Evolutionary conservation across 106 monocot species (phyloP).

Genomic region (Triglochin maritima): DNA sequence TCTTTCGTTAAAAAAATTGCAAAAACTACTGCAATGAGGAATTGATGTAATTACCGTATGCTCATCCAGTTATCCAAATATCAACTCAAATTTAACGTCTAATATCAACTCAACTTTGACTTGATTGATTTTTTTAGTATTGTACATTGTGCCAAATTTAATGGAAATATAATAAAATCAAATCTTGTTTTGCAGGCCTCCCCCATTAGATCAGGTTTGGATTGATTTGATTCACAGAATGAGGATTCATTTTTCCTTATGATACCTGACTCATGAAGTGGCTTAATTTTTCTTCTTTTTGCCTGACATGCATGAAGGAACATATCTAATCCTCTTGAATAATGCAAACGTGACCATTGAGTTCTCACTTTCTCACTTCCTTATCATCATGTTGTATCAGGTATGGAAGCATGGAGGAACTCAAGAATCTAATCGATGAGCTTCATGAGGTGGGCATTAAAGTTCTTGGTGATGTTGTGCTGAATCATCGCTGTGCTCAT

Average conservation of each 20-base stretch:
- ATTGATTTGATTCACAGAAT: not conserved
- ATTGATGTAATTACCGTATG: no score
- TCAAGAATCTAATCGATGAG: constrained; percentile 52
- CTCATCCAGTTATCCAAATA: no score
- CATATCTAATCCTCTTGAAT: not conserved
- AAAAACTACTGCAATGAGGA: no score
- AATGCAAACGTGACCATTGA: not conserved
- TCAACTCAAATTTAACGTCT: no score
- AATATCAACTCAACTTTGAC: no score
- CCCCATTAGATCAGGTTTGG: no score
- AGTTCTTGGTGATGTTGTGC: constrained; percentile 82
- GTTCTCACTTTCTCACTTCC: not conserved
- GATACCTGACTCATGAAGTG: no score
- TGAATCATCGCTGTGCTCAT: constrained; percentile 95
- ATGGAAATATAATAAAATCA: not conserved
- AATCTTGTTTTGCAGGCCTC: no score
- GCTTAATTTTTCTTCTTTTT: no score
- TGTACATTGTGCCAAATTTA: not conserved
- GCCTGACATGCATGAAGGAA: no score
- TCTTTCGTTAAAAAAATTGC: not conserved
- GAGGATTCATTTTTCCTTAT: not conserved
- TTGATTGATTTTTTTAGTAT: no score
- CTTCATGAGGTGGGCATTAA: constrained; percentile 73
- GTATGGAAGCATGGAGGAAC: constrained; percentile 76
- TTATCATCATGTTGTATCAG: constrained; percentile 23